These are phyloP conservation scores for Allium sativum DNA, from an alignment of 106 monocot species.

Conservation along the genomic window DNA sequence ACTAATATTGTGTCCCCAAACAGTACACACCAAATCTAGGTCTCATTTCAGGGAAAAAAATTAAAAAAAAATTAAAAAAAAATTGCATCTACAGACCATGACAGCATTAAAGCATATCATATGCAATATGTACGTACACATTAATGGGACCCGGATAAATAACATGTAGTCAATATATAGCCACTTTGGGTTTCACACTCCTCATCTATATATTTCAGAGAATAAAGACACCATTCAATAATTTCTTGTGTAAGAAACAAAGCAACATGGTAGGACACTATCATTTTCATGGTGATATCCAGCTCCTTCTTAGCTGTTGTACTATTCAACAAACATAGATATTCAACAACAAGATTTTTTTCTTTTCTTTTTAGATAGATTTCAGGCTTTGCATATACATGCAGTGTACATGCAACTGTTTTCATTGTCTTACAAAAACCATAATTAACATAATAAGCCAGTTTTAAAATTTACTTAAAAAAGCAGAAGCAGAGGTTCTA, in stretches of 20 bases:
- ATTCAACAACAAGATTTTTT: not conserved
- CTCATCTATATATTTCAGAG: not conserved
- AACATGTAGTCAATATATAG: not conserved
- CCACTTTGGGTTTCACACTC: slow-evolving; percentile 8
- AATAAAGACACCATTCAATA: slow-evolving; percentile 1
- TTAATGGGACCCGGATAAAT: not conserved
- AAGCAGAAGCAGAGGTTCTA: not conserved
- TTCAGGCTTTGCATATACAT: not conserved
- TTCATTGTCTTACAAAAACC: not conserved
- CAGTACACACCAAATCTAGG: not conserved
- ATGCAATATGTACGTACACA: not conserved
- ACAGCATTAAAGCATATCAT: not conserved
- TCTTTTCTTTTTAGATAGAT: not conserved
- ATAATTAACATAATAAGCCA: slow-evolving; percentile 4
- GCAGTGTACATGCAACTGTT: not conserved
- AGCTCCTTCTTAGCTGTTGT: not conserved
- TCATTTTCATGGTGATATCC: slow-evolving; percentile 7
- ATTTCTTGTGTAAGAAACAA: slow-evolving; percentile 1
- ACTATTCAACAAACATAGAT: not conserved
- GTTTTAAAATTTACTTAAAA: not conserved
- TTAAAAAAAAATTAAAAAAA: too few relatives aligned
- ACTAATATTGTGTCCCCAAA: not conserved
- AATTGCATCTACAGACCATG: not conserved
- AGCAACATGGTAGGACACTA: slow-evolving; percentile 7
- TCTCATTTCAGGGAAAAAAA: not conserved